Conservation (phyloP, 768 basidiomycete species). For the Amanita thiersii region DNA sequence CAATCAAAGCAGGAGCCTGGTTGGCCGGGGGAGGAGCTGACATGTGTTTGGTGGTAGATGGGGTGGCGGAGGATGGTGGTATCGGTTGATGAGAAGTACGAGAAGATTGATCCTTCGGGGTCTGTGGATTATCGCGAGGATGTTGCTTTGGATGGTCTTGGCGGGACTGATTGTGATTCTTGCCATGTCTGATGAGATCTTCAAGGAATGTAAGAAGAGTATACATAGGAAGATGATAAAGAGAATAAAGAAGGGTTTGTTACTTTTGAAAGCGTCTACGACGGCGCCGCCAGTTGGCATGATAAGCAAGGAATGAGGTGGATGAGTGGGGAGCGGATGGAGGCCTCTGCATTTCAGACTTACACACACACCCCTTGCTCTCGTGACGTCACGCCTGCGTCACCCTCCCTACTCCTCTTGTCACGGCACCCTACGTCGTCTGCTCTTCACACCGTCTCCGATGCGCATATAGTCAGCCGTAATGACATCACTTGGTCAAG, state of each 20-base stretch:
- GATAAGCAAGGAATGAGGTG: slow-evolving; percentile 4
- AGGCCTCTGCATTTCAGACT: slow-evolving; percentile 6
- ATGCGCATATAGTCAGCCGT: background rate
- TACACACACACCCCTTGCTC: no score
- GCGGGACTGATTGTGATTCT: slow-evolving; percentile 44
- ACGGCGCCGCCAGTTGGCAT: slow-evolving; percentile 56
- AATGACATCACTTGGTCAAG: no score
- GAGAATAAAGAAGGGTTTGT: slow-evolving; percentile 12
- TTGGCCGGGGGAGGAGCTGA: slow-evolving; percentile 22
- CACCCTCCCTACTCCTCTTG: no score
- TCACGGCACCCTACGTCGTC: no score
- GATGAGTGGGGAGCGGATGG: slow-evolving; percentile 7
- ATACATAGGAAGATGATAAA: slow-evolving; percentile 2
- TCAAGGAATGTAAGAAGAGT: slow-evolving; percentile 13
- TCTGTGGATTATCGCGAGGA: no score
- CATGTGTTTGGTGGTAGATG: slow-evolving; percentile 9
- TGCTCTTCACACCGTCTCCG: background rate
- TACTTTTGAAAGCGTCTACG: slow-evolving; percentile 87
- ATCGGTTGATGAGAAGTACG: no score
- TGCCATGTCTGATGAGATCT: slow-evolving; percentile 83
- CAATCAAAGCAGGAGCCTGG: slow-evolving; percentile 56
- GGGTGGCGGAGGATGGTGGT: slow-evolving; percentile 14
- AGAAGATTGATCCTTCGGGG: no score
- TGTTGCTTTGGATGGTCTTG: slow-evolving; percentile 14
- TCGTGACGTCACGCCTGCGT: slow-evolving; percentile 9